Evolutionary conservation across 257 asterid genomes (phyloP).

Genomic region (Gentiana macrophylla): DNA sequence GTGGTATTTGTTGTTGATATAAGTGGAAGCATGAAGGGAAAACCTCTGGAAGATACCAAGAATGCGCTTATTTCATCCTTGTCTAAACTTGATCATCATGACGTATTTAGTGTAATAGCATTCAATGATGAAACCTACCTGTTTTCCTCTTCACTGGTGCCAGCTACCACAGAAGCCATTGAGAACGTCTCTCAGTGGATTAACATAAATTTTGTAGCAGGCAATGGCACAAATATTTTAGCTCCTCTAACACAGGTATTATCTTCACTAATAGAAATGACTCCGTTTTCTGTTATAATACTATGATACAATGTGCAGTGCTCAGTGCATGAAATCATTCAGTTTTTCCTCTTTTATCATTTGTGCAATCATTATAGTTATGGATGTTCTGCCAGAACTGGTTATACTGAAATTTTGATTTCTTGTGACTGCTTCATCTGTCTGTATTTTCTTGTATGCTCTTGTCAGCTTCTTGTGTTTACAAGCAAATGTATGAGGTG

Average conservation of each 20-base stretch:
- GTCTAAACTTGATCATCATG: slow-evolving; percentile 29
- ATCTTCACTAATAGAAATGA: background rate
- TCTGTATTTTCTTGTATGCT: background rate
- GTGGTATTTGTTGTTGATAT: slow-evolving; percentile 36
- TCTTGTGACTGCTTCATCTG: background rate
- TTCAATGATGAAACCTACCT: slow-evolving; percentile 23
- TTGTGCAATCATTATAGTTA: background rate
- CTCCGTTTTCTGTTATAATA: background rate
- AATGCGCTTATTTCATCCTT: slow-evolving; percentile 27
- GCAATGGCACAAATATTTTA: slow-evolving; percentile 29
- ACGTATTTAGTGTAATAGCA: slow-evolving; percentile 27
- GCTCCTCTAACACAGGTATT: slow-evolving; percentile 29
- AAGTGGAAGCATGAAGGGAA: slow-evolving; percentile 41
- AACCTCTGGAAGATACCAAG: slow-evolving; percentile 31
- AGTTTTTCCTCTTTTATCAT: background rate
- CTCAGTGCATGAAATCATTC: background rate
- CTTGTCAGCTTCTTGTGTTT: background rate
- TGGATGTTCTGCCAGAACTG: background rate
- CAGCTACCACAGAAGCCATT: slow-evolving; percentile 22
- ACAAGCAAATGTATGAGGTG: background rate
- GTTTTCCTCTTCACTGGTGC: slow-evolving; percentile 31
- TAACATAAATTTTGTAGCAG: slow-evolving; percentile 29
- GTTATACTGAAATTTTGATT: background rate
- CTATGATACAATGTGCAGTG: background rate
- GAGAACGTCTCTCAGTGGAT: slow-evolving; percentile 30